These are phyloP conservation scores for Flaveria floridana DNA, from an alignment of 140 eudicot genomes.

Conservation along the genomic window DNA sequence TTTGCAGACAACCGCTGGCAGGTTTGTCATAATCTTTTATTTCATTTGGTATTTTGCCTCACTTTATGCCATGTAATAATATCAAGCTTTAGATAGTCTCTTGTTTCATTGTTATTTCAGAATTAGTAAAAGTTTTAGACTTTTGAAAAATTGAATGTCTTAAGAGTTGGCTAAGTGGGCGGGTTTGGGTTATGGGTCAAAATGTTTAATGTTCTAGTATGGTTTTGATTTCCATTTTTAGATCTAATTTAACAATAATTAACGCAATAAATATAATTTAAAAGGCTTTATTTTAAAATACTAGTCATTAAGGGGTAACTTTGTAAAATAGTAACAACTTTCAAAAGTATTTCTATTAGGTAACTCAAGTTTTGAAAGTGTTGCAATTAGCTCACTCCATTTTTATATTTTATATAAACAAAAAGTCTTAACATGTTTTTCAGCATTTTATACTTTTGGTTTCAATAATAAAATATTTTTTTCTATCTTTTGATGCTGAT, in stretches of 20 bases:
- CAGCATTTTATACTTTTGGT: too few relatives aligned
- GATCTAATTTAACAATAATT: background rate
- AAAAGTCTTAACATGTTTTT: too few relatives aligned
- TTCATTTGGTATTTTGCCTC: background rate
- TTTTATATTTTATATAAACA: too few relatives aligned
- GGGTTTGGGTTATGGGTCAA: background rate
- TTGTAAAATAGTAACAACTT: too few relatives aligned
- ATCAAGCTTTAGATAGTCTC: background rate
- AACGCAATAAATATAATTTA: background rate
- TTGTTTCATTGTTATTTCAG: background rate
- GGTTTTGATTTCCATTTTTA: too few relatives aligned
- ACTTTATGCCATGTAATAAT: background rate
- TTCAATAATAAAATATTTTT: too few relatives aligned
- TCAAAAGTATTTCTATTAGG: too few relatives aligned
- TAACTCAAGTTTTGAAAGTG: too few relatives aligned
- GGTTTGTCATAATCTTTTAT: constrained; percentile 42
- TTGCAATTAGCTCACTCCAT: too few relatives aligned
- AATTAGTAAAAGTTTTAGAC: background rate
- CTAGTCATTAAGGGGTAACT: background rate
- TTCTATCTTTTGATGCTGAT: too few relatives aligned
- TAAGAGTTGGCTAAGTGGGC: background rate
- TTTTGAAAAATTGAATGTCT: background rate
- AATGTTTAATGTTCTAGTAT: background rate
- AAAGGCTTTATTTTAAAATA: background rate
- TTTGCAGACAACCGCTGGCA: constrained; percentile 79